Evolutionary conservation across 1,284 basidiomycete genomes (phyloP).

Genomic region (Tetrapyrgos nigripes): DNA sequence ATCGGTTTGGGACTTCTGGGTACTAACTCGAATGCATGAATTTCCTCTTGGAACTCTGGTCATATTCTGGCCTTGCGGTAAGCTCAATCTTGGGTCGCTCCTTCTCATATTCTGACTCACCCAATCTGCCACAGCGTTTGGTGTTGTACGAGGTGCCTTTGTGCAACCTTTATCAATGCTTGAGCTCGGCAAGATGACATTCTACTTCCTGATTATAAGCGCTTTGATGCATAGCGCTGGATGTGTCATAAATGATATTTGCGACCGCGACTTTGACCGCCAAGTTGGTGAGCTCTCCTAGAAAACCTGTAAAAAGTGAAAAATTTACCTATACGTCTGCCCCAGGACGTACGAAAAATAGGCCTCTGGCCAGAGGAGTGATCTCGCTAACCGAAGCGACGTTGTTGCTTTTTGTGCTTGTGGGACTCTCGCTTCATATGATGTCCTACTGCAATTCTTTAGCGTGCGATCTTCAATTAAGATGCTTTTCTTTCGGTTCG

Average conservation of each 20-base stretch:
- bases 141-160: too few species aligned
- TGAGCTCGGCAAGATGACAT: neutral
- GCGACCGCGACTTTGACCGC: constrained; percentile 56
- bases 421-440: neutral
- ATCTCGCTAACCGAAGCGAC: constrained; percentile 1
- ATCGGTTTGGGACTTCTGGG: too few species aligned
- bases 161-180: too few species aligned
- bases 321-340: neutral
- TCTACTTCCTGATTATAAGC: neutral
- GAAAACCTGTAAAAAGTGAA: too few species aligned
- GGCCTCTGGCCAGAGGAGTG: constrained; percentile 4
- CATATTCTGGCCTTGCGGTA: neutral
- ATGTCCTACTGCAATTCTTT: neutral
- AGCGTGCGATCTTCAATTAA: neutral
- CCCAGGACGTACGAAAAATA: constrained; percentile 6
- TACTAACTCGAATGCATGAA: neutral
- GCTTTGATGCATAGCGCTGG: constrained; percentile 50
- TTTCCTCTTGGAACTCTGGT: neutral
- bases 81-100: neutral
- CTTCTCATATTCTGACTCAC: neutral
- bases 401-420: neutral
- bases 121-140: neutral
- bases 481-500: constrained; percentile 2
- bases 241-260: constrained; percentile 61
- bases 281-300: constrained; percentile 44